phyloP scores from a whole-genome alignment of 805 yeast genomes.

The Blastobotrys mokoenaii region DNA sequence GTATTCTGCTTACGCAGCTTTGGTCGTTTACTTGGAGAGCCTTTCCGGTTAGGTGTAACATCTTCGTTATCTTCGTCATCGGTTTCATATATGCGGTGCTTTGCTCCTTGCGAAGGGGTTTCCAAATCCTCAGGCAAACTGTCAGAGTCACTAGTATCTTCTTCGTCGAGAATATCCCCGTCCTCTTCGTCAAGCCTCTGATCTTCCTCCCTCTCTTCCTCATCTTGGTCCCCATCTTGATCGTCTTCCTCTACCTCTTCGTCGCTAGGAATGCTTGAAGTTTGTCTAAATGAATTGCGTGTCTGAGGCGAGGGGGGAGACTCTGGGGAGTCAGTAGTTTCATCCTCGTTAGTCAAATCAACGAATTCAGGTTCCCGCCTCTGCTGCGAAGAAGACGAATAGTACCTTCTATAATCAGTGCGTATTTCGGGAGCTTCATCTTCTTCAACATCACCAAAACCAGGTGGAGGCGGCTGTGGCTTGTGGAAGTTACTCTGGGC shows the following conservation, averaged over 20 bases:
- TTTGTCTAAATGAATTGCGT: background rate
- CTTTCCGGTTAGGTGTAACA: background rate
- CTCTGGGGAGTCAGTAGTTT: background rate
- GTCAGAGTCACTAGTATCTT: constrained; percentile 1
- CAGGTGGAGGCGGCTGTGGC: too few relatives aligned
- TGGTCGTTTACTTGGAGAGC: background rate
- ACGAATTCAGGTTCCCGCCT: background rate
- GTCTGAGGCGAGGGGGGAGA: background rate
- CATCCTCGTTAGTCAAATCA: constrained; percentile 2
- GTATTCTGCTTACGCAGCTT: too few relatives aligned
- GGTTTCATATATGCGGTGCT: background rate
- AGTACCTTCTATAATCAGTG: background rate
- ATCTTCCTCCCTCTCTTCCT: background rate
- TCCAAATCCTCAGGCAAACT: background rate
- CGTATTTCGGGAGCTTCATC: background rate
- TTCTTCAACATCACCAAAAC: background rate
- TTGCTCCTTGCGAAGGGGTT: background rate
- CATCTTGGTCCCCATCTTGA: background rate
- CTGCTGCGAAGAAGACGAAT: background rate
- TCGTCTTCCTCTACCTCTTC: background rate
- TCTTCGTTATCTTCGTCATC: background rate
- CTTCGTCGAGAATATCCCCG: background rate
- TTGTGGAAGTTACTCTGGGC: too few relatives aligned
- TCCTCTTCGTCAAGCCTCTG: background rate
- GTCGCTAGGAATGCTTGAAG: background rate